Base-by-base conservation (phyloP, 2,329 filamentous ascomycete species). In the Penicillium digitatum region DNA sequence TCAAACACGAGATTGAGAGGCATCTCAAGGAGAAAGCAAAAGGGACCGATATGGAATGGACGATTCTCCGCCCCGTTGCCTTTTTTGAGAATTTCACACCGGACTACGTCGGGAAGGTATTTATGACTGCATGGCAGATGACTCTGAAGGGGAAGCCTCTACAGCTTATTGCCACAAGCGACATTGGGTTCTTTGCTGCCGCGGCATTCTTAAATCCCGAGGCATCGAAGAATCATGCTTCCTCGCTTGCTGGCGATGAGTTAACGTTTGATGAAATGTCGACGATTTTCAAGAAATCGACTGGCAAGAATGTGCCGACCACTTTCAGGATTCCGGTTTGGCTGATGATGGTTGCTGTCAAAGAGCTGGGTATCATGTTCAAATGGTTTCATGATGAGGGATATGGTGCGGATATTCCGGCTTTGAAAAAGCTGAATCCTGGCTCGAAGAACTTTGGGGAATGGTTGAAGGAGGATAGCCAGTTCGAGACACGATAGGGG, bases 1-100 rank as follows among this genome's bases (percentile, higher is more conserved):
- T 70, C 62, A 88, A 88, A 67, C 78, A 82, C 61, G 69, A 78
- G 11, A 84, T 88, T 62, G 86, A 88, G 71, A 72, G 80, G 49
- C 76, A 88, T 59, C 77, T 88, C n/a, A 72, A 80, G 29, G 72
- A 79, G 26, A 72, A 74, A 32, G 64, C 74, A 9, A 69, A 70
- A 4, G 72, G 73, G 1, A 72, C 73, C 1, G 68, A 63, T 0
- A 84, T 85, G 82, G 71, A 71, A 7, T 87, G 82, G 79, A 86
- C 82, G 0, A 81, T 87, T 37, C 72, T 87, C 3, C 78, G 84
- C 3, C 85, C 85, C 0, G 79, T 81, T 0, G 82, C 80, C 1
- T 87, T 87, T 71, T 82, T 85, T 74, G 84, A 87, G 8, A 81
- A 81, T 70, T 62, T 82, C 5, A 68, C 64, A 2, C 73, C 77